Evolutionary conservation across 176 grass and related monocot genomes (phyloP).

Genomic region (Phoenix roebelenii): DNA sequence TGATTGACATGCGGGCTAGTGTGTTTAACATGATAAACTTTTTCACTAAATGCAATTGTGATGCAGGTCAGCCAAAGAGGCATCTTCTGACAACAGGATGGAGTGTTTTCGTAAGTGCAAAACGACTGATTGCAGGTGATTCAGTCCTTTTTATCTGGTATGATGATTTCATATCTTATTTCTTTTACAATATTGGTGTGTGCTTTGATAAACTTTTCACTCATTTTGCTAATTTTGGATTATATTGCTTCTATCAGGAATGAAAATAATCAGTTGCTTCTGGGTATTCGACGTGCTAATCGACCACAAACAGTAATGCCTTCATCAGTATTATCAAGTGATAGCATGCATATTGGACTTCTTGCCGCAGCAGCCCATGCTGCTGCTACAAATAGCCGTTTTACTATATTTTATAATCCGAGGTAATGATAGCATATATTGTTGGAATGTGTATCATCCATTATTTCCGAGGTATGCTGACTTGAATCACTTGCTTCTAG

Average conservation of each 20-base stretch:
- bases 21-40: too few species aligned
- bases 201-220: too few species aligned
- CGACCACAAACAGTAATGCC: conserved; percentile 83
- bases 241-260: conserved; percentile 38
- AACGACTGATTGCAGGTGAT: conserved; percentile 78
- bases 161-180: conserved; percentile 1
- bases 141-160: conserved; percentile 99
- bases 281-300: conserved; percentile 85
- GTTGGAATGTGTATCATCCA: not conserved
- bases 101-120: conserved; percentile 94
- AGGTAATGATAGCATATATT: conserved; percentile 24
- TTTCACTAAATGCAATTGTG: conserved; percentile 6
- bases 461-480: conserved; percentile 16
- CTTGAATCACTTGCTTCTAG: conserved; percentile 27
- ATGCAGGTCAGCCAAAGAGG: conserved; percentile 92
- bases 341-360: conserved; percentile 99
- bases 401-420: conserved; percentile 95
- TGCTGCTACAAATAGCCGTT: conserved; percentile 87
- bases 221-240: too few species aligned
- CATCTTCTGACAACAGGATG: conserved; percentile 93
- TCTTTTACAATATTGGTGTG: not conserved
- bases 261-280: conserved; percentile 79
- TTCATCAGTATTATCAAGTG: conserved; percentile 83
- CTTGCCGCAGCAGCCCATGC: conserved; percentile 96
- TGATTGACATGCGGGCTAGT: too few species aligned